phyloP scores from a whole-genome alignment of 805 yeast species.

The Schwanniomyces sp. region DNA sequence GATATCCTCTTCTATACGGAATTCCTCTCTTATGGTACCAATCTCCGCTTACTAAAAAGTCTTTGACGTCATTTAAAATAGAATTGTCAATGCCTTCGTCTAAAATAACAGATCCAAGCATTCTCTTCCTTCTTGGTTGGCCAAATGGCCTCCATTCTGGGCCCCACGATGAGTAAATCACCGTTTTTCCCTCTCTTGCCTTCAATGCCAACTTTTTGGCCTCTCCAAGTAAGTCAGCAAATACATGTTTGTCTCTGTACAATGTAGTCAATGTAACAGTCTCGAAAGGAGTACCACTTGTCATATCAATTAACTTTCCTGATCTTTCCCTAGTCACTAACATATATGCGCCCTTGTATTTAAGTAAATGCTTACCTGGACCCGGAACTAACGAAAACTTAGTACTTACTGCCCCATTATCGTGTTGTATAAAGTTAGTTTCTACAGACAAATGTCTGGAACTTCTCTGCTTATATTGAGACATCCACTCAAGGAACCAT shows the following conservation, averaged over 20 bases:
- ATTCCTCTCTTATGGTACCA: conserved; percentile 98
- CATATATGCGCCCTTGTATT: conserved; percentile 85
- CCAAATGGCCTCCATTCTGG: conserved; percentile 99
- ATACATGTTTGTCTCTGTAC: conserved; percentile 73
- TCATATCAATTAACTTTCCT: conserved; percentile 82
- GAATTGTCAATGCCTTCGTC: conserved; percentile 71
- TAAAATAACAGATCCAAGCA: conserved; percentile 80
- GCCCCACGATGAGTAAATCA: conserved; percentile 91
- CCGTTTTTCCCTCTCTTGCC: conserved; percentile 90
- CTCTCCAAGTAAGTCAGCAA: conserved; percentile 71
- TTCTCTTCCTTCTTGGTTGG: conserved; percentile 84
- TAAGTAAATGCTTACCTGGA: conserved; percentile 89
- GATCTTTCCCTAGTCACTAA: conserved; percentile 87
- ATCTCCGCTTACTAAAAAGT: conserved; percentile 73
- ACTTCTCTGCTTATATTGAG: conserved; percentile 68
- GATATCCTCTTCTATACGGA: conserved; percentile 93
- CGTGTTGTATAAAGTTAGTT: conserved; percentile 83
- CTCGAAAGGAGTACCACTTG: conserved; percentile 92
- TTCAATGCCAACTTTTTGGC: conserved; percentile 83
- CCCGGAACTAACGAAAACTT: conserved; percentile 93
- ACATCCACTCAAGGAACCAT: conserved; percentile 98
- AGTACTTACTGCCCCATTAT: conserved; percentile 87
- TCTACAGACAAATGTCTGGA: conserved; percentile 89
- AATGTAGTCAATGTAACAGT: conserved; percentile 92
- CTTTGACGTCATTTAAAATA: conserved; percentile 71